These are phyloP conservation scores for Magnaporthales sp. DNA, from an alignment of 2,329 filamentous ascomycete species.

Conservation along the genomic window DNA sequence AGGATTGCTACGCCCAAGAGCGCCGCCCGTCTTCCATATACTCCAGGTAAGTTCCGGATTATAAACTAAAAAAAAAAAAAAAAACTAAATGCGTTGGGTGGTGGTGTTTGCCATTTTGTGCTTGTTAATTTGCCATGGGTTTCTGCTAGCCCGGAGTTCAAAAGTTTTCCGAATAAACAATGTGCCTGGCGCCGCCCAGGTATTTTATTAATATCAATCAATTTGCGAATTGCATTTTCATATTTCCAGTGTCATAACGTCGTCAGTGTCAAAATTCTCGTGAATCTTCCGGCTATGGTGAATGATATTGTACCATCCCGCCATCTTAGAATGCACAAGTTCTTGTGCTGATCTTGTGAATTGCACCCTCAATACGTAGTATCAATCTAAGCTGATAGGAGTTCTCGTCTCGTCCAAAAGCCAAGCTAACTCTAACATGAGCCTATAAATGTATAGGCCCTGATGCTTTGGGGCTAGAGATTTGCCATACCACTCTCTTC, in stretches of 20 bases:
- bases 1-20: neutral
- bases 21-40: neutral
- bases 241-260: neutral
- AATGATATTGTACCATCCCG: neutral
- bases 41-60: neutral
- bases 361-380: neutral
- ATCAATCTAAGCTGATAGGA: neutral
- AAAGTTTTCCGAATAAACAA: neutral
- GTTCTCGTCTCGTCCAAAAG: slow-evolving; percentile 23
- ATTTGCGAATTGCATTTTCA: neutral
- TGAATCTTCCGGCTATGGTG: neutral
- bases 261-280: neutral
- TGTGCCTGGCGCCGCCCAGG: neutral
- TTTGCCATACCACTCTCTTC: slow-evolving; percentile 43
- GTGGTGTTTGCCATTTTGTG: neutral
- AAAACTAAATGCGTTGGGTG: neutral
- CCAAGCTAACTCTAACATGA: slow-evolving; percentile 45
- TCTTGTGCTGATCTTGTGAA: neutral
- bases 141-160: neutral
- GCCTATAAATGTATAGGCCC: slow-evolving; percentile 48
- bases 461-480: slow-evolving; percentile 49
- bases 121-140: neutral
- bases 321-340: neutral
- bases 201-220: neutral
- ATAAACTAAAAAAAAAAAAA: neutral